Evolutionary conservation across 306 rosid genomes (phyloP).

Genomic region (Psophocarpus tetragonolobus): DNA sequence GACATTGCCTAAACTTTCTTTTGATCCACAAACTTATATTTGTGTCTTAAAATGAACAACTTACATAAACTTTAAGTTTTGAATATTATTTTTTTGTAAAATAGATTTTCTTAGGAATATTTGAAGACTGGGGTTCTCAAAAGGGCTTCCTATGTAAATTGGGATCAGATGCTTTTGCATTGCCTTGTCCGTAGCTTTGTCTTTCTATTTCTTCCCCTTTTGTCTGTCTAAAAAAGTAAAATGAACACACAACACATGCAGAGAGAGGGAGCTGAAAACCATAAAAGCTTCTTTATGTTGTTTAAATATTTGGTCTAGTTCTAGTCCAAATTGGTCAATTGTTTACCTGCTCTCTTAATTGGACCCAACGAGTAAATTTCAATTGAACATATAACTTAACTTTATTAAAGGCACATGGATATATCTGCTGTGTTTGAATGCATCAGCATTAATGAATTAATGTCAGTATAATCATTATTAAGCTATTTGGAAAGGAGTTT

Average conservation of each 20-base stretch:
- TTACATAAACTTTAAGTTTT: background rate
- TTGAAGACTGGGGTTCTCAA: background rate
- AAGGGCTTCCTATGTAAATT: background rate
- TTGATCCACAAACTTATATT: conserved; percentile 7
- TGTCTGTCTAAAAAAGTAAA: no score
- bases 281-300: no score
- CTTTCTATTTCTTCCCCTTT: no score
- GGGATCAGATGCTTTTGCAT: conserved; percentile 16
- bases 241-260: no score
- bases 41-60: background rate
- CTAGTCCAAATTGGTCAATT: no score
- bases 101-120: background rate
- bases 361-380: no score
- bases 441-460: background rate
- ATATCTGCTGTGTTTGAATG: conserved; percentile 15
- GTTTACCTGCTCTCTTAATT: no score
- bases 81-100: background rate
- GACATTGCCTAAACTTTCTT: conserved; percentile 18
- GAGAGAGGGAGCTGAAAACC: no score
- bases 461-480: background rate
- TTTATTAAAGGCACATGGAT: background rate
- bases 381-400: no score
- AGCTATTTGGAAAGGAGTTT: background rate
- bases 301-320: no score
- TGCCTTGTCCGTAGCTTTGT: background rate